These are phyloP conservation scores for Oryza glumipatula DNA, from an alignment of 176 grass and related monocot species.

Conservation along the genomic window DNA sequence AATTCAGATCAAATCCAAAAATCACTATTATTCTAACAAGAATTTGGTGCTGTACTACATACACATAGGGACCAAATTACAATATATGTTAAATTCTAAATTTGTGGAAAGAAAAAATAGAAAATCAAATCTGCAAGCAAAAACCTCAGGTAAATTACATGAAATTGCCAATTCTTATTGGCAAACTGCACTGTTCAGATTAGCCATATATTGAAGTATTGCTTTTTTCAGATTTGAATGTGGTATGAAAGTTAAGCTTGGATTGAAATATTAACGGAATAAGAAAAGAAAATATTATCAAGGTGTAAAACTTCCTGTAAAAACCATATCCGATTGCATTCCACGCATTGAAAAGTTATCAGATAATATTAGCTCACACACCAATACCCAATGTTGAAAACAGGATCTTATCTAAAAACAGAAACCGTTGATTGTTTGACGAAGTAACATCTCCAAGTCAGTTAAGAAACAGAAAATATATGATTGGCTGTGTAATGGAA, in stretches of 20 bases:
- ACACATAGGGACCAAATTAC: not conserved
- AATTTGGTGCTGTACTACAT: not conserved
- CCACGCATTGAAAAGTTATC: not conserved
- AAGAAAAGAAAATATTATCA: constrained; percentile 16
- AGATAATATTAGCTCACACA: not conserved
- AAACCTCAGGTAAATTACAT: not conserved
- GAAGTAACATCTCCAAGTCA: not conserved
- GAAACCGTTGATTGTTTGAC: not conserved
- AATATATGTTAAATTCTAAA: not conserved
- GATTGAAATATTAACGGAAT: not conserved
- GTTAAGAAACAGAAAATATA: not conserved
- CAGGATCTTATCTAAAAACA: not conserved
- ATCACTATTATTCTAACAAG: not conserved
- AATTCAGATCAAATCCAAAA: not conserved
- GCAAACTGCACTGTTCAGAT: not conserved
- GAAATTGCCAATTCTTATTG: not conserved
- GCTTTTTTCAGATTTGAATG: not conserved
- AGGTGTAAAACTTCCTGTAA: not conserved
- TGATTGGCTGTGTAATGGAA: not conserved
- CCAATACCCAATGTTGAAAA: not conserved
- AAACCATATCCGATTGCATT: not conserved
- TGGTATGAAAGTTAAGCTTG: no score
- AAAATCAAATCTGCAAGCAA: not conserved
- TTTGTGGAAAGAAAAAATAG: not conserved
- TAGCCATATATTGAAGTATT: not conserved